Evolutionary conservation across 192 early-diverging fungal species (phyloP).

Genomic region (Rhizophagus prolifer): DNA sequence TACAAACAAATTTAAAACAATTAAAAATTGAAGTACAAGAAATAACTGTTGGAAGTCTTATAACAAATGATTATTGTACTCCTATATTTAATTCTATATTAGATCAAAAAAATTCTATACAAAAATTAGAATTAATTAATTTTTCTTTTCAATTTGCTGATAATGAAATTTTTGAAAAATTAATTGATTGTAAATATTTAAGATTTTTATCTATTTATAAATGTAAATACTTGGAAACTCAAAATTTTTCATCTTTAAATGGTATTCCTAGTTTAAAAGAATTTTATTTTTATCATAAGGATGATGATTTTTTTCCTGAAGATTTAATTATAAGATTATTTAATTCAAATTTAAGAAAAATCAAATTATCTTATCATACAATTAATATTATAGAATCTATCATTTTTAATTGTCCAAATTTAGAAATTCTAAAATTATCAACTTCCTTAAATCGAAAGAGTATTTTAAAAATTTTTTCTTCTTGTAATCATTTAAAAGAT

Average conservation of each 20-base stretch:
- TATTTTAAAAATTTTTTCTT: background rate
- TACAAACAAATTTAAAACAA: background rate
- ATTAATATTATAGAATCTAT: background rate
- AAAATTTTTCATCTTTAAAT: background rate
- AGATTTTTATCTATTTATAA: background rate
- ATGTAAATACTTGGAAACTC: background rate
- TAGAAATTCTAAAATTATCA: background rate
- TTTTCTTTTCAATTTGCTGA: background rate
- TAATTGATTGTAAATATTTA: background rate
- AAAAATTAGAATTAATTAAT: background rate
- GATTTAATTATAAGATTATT: background rate
- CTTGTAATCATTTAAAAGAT: background rate
- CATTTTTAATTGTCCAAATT: background rate
- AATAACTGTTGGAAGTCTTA: background rate
- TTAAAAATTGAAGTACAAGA: background rate
- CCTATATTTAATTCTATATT: background rate
- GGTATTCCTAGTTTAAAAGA: background rate
- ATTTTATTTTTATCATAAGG: background rate
- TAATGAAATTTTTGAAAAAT: background rate
- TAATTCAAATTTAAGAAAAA: background rate
- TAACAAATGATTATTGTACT: background rate
- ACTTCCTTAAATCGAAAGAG: background rate
- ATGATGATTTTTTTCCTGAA: background rate
- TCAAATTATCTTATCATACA: background rate
- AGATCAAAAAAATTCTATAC: background rate